These are phyloP conservation scores for Aspergillus pseudoterreus DNA, from an alignment of 2,329 filamentous ascomycete species.

Conservation along the genomic window DNA sequence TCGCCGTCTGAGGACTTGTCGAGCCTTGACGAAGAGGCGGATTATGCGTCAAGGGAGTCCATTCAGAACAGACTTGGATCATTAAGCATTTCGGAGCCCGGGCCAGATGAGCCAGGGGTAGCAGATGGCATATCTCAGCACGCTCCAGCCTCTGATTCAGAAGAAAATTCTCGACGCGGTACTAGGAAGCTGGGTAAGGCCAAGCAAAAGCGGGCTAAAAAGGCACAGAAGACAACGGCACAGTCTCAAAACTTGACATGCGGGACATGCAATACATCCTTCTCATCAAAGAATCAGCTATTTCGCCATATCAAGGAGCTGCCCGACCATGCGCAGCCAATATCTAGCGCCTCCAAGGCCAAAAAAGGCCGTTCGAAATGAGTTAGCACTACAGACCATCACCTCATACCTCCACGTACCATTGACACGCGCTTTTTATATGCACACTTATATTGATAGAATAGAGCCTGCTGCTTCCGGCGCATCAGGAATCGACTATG, in stretches of 20 bases:
- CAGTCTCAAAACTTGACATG: conserved; percentile 59
- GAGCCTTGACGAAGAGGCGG: conserved; percentile 18
- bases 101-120: conserved; percentile 7
- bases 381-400: too few species aligned
- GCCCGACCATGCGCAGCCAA: conserved; percentile 57
- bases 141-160: conserved; percentile 17
- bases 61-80: conserved; percentile 36
- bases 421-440: too few species aligned
- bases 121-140: conserved; percentile 14
- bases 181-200: conserved; percentile 47
- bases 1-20: not conserved
- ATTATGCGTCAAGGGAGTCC: conserved; percentile 42
- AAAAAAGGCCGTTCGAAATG: not conserved
- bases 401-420: too few species aligned
- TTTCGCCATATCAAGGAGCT: conserved; percentile 69
- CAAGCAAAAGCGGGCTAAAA: conserved; percentile 51
- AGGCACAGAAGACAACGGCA: conserved; percentile 31
- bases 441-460: too few species aligned
- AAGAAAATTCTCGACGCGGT: conserved; percentile 14
- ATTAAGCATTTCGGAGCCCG: conserved; percentile 10
- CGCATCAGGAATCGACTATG: not conserved
- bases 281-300: conserved; percentile 69
- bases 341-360: not conserved
- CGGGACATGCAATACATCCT: conserved; percentile 71
- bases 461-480: not conserved